Percentiles rank a stretch among this genome's conserved stretches.
Conservation (phyloP, 2,329 filamentous ascomycete genomes). For the Myriosclerotinia duriaeana region DNA sequence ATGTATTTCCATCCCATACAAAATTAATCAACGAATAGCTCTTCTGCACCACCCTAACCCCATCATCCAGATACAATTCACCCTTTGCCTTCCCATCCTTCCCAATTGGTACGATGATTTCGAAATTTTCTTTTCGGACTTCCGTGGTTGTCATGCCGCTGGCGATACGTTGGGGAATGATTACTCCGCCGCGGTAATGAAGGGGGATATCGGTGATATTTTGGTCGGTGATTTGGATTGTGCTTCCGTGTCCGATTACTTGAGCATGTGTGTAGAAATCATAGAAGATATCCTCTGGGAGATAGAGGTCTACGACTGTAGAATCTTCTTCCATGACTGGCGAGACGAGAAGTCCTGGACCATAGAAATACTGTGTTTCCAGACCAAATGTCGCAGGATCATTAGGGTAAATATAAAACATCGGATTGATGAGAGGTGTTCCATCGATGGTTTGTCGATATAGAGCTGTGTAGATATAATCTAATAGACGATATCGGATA, state of each 20-base stretch:
- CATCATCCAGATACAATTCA: slow-evolving; percentile 75
- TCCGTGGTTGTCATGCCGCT: slow-evolving; percentile 63
- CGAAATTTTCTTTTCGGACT: slow-evolving; percentile 65
- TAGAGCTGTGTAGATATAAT: slow-evolving; percentile 76
- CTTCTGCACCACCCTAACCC: slow-evolving; percentile 61
- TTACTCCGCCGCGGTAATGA: slow-evolving; percentile 63
- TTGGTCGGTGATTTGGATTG: slow-evolving; percentile 45
- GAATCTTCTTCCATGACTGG: slow-evolving; percentile 50
- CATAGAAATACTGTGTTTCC: slow-evolving; percentile 54
- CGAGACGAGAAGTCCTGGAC: slow-evolving; percentile 49
- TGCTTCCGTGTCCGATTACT: slow-evolving; percentile 45
- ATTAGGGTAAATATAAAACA: slow-evolving; percentile 69
- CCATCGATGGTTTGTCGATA: slow-evolving; percentile 59
- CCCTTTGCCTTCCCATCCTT: slow-evolving; percentile 63
- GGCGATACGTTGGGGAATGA: slow-evolving; percentile 59
- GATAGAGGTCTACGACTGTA: slow-evolving; percentile 49
- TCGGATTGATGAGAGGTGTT: slow-evolving; percentile 63
- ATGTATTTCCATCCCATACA: slow-evolving; percentile 52
- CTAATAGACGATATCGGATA: slow-evolving; percentile 72
- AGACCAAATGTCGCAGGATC: slow-evolving; percentile 49
- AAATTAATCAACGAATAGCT: slow-evolving; percentile 60
- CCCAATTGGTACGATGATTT: slow-evolving; percentile 67
- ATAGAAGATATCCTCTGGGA: slow-evolving; percentile 52
- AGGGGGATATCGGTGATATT: slow-evolving; percentile 59
- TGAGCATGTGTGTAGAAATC: slow-evolving; percentile 51